A percentile compares a stretch with the other conserved stretches of the same genome.
Conservation (phyloP, 2,329 filamentous ascomycete species). For the Botryotinia convoluta region DNA sequence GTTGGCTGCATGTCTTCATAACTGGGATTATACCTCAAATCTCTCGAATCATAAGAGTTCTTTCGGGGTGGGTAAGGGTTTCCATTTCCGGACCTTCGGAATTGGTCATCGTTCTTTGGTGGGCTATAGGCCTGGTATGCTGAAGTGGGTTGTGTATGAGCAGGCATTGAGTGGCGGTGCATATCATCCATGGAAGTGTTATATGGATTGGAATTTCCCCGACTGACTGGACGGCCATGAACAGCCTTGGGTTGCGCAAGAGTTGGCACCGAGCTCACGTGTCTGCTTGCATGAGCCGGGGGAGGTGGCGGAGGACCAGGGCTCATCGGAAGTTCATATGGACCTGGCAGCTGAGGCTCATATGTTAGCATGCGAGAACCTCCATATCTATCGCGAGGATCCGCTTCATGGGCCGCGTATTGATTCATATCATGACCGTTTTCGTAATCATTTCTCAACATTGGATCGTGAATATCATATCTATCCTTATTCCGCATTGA, state of each 20-base stretch:
- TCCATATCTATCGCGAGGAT: conserved; percentile 30
- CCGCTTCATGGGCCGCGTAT: conserved; percentile 13
- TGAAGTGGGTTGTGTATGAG: conserved; percentile 28
- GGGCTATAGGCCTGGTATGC: conserved; percentile 36
- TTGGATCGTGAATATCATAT: conserved; percentile 34
- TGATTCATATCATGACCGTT: conserved; percentile 26
- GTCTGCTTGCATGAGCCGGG: conserved; percentile 35
- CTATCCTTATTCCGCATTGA: conserved; percentile 27
- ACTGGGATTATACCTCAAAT: conserved; percentile 39
- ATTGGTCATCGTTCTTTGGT: conserved; percentile 30
- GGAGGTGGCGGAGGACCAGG: conserved; percentile 39
- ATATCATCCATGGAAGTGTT: conserved; percentile 27
- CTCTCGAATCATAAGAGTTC: conserved; percentile 38
- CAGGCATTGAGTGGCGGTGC: conserved; percentile 32
- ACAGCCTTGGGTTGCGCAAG: conserved; percentile 11
- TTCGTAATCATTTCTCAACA: conserved; percentile 30
- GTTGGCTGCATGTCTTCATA: conserved; percentile 47
- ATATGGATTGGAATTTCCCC: conserved; percentile 26
- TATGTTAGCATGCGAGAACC: conserved; percentile 29
- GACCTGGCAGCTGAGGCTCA: conserved; percentile 33
- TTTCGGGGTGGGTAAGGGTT: conserved; percentile 35
- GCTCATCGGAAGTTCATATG: conserved; percentile 35
- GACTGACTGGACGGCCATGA: conserved; percentile 13
- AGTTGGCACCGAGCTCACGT: conserved; percentile 29
- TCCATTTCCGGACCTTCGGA: conserved; percentile 28